Evolutionary conservation across 2,329 filamentous ascomycete species (phyloP).

Genomic region (Penicillium oxalicum): DNA sequence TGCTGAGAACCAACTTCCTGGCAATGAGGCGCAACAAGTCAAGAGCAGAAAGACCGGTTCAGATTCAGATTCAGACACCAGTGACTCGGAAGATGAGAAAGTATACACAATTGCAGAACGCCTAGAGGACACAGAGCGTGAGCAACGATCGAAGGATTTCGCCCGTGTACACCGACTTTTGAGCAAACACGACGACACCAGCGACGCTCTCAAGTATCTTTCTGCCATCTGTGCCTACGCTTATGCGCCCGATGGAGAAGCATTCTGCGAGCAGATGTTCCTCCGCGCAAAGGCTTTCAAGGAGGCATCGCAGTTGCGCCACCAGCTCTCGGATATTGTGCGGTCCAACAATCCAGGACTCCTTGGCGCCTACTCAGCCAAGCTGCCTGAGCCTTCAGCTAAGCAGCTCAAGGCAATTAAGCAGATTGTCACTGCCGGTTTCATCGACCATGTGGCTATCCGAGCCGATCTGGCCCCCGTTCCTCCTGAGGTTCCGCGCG

Average conservation of each 20-base stretch:
- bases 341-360: slow-evolving; percentile 60
- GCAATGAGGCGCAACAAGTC: slow-evolving; percentile 40
- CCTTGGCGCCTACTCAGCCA: slow-evolving; percentile 35
- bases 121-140: slow-evolving; percentile 63
- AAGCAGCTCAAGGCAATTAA: slow-evolving; percentile 75
- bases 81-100: slow-evolving; percentile 37
- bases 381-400: slow-evolving; percentile 56
- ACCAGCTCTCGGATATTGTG: slow-evolving; percentile 76
- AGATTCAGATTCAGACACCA: slow-evolving; percentile 35
- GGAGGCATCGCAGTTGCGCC: slow-evolving; percentile 76
- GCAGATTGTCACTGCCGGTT: slow-evolving; percentile 85
- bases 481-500: slow-evolving; percentile 60
- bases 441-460: slow-evolving; percentile 90
- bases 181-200: slow-evolving; percentile 70
- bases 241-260: slow-evolving; percentile 58
- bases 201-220: slow-evolving; percentile 84
- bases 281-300: slow-evolving; percentile 79
- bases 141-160: slow-evolving; percentile 58
- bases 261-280: slow-evolving; percentile 77
- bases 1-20: slow-evolving; percentile 69
- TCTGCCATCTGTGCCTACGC: slow-evolving; percentile 84
- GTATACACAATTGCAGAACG: slow-evolving; percentile 60
- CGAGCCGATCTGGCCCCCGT: slow-evolving; percentile 77
- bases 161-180: slow-evolving; percentile 73
- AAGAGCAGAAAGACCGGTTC: slow-evolving; percentile 28